These are phyloP conservation scores for Plasmodium gallinaceum DNA, from an alignment of 169 alveolate genomes.

Conservation along the genomic window DNA sequence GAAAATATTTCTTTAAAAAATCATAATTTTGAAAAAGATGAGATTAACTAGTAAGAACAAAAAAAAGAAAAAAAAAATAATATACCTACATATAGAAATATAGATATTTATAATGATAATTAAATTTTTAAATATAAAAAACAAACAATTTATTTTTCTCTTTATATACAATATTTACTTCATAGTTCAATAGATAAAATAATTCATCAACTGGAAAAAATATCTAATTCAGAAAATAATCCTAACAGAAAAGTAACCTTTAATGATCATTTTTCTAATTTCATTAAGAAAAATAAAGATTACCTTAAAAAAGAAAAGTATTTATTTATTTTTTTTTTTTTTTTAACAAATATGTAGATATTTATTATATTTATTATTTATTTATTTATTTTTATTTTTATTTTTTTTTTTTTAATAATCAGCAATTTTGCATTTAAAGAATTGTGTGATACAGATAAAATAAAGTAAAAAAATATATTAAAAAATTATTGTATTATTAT, in stretches of 20 bases:
- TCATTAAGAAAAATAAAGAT: constrained; percentile 58
- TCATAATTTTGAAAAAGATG: constrained; percentile 23
- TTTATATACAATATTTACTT: not conserved
- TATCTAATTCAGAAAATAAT: constrained; percentile 19
- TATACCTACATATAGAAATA: not conserved
- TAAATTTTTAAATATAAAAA: not conserved
- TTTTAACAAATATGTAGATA: not conserved
- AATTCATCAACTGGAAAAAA: constrained; percentile 32
- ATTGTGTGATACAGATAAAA: constrained; percentile 39
- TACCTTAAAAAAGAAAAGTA: constrained; percentile 55
- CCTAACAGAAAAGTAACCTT: constrained; percentile 2
- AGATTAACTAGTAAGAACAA: constrained; percentile 42
- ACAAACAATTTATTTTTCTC: too few relatives aligned
- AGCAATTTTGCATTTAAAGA: constrained; percentile 42
- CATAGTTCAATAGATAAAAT: constrained; percentile 63
- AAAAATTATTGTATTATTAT: not conserved
- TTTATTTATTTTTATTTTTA: not conserved
- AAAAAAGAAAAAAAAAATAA: not conserved
- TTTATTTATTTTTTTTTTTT: not conserved
- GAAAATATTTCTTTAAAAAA: constrained; percentile 16
- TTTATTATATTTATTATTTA: not conserved
- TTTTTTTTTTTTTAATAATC: constrained; percentile 4
- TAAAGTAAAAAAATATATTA: constrained; percentile 20
- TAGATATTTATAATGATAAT: not conserved
- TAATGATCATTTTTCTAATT: constrained; percentile 37